Evolutionary conservation across 495 filamentous ascomycete genomes (phyloP), one percentile per base, ranked within the genome.

Genomic region (Aspergillus nanangensis): DNA sequence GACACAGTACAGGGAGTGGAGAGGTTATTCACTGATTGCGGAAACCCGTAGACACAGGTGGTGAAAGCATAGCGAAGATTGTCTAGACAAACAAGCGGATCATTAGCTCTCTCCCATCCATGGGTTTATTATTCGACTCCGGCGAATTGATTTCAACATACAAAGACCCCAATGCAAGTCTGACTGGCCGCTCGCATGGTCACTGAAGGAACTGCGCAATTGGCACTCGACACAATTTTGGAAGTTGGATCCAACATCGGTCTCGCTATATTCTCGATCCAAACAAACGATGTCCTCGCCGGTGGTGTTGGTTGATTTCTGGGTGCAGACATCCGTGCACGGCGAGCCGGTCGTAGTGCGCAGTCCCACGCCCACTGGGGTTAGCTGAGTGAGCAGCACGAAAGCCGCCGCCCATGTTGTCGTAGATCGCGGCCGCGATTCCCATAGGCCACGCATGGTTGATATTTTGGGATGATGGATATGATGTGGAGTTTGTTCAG

Each of bases 111-210:
- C n/a, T n/a, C 34, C 24, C 38, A 34, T 17, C 8, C 19, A 25
- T 2, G 20, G 9, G 4, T 41, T 17, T 19, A 11, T 11, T n/a
- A 25, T 22, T 13, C 11, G 51, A 48, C 3, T 7, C 5, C 5
- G 21, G 24, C 7, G 2, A 22, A 43, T n/a, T n/a, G n/a, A n/a
- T n/a, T n/a, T n/a, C n/a, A 14, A 49, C 78, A 58, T 69, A 81
- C 78, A 85, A 15, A 86, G 62, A 17, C 64, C 81, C 78, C 78
- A 84, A 54, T 75, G 65, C 0, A 80, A 58, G 55, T 86, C 81
- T 4, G 72, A 72, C 57, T 80, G 70, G 11, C 70, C 69, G 0
- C 67, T 70, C 0, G 38, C 33, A 1, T 61, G 50, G 58, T 78
- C 74, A 13, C 67, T 49, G 45, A 71, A 77, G 5, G 65, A 63